Evolutionary conservation across 1,139 yeast genomes (phyloP).

Genomic region (Petasospora rhodanensis): DNA sequence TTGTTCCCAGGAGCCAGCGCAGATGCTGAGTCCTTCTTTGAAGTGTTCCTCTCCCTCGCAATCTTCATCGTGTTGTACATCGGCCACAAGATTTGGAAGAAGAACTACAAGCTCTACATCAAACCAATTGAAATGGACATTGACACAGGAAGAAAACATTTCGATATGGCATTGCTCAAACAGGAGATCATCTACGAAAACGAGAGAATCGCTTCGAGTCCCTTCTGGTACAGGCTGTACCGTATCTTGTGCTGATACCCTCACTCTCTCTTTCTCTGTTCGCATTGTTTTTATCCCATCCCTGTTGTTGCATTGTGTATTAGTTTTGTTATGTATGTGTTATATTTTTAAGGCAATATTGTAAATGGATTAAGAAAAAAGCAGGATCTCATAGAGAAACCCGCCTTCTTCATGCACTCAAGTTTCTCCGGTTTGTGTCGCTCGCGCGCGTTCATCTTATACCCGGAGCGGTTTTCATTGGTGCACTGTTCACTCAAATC

Average conservation of each 20-base stretch:
- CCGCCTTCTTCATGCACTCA: too few species aligned
- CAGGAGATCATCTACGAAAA: conserved; percentile 64
- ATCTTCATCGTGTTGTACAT: conserved; percentile 54
- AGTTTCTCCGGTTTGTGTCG: too few species aligned
- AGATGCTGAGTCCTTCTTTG: conserved; percentile 54
- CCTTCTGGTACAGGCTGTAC: conserved; percentile 48
- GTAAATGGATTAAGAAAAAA: too few species aligned
- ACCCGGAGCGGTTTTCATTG: too few species aligned
- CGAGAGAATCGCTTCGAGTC: conserved; percentile 46
- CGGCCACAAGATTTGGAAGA: conserved; percentile 52
- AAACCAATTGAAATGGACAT: conserved; percentile 54
- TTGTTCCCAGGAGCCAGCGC: conserved; percentile 56
- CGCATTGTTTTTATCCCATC: too few species aligned
- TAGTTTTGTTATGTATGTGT: too few species aligned
- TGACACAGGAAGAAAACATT: conserved; percentile 66
- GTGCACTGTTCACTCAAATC: too few species aligned
- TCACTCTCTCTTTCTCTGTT: too few species aligned
- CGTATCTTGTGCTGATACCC: conserved; percentile 18
- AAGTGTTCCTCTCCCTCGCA: conserved; percentile 58
- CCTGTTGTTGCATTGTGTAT: too few species aligned
- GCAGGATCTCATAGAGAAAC: too few species aligned
- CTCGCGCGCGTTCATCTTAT: too few species aligned
- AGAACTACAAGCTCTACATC: conserved; percentile 45
- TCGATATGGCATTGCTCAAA: conserved; percentile 58
- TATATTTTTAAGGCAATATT: too few species aligned